Evolutionary conservation across 2,329 filamentous ascomycete genomes (phyloP), one percentile per base, ranked within the genome.

Genomic region (Aspergillus hiratsukae): DNA sequence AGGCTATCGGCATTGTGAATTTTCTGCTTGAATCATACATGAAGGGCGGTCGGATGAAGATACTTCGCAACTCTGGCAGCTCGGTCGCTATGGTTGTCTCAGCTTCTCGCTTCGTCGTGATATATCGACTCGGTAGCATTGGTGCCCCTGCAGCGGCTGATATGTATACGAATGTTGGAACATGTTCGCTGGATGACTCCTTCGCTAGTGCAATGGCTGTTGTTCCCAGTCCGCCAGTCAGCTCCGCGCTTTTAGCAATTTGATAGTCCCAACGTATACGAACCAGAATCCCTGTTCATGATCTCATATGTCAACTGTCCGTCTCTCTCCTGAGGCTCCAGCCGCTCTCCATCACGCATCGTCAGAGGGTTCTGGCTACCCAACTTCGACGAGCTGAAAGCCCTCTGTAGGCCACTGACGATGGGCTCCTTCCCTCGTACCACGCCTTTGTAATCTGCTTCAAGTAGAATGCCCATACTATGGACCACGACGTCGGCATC

Each of bases 391-490:
- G 84, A 72, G 52, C 86, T 85, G 72, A 97, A 96, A 27, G 91
- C 90, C 66, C 88, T 87, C 60, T 84, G 83, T 14, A 99, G 78
- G 1, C 91, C 93, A 6, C 85, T 76, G 52, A 96, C 75, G n/a
- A 91, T 86, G 0, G 89, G 91, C 67, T 96, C 92, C 58, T 84
- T 86, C 51, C 94, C 94, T 21, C 86, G 87, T 27, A 99, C 72
- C 17, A 96, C 87, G 64, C 89, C 89, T 76, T 99, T 99, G 84
- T 99, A 99, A 79, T 99, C 94, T 51, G 92, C 91, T 78, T 99
- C 94, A 9, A 99, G 84, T 19, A 99, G 82, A 66, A 99, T 97
- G 9, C 94, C 94, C 88, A 97, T 92, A 68, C 83, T 91, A 80
- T 99, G 94, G 49, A 99, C 88, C 27, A 97, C 92, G 55, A 87